phyloP scores from a whole-genome alignment of 768 basidiomycete species.

The Amyloporia xantha region DNA sequence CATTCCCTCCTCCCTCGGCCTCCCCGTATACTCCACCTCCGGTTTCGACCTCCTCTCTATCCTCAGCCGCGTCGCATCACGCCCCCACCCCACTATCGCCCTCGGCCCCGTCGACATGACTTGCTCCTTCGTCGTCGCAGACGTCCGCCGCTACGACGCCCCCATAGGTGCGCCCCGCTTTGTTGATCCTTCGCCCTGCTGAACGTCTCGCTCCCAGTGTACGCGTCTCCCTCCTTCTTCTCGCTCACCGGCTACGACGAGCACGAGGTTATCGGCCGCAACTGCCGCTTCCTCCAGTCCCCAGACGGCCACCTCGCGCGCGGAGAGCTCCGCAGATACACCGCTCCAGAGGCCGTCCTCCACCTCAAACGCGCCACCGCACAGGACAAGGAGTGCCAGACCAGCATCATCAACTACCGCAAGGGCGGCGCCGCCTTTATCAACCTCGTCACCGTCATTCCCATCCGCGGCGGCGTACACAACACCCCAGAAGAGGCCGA shows the following conservation, averaged over 20 bases:
- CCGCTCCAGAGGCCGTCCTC: conserved; percentile 59
- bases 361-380: conserved; percentile 59
- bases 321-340: conserved; percentile 51
- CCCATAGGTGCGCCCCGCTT: conserved; percentile 52
- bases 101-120: conserved; percentile 91
- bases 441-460: conserved; percentile 90
- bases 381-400: conserved; percentile 84
- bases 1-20: conserved; percentile 22
- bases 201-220: conserved; percentile 36
- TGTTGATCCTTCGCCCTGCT: not conserved
- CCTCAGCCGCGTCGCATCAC: conserved; percentile 66
- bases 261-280: conserved; percentile 75
- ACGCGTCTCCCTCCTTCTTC: conserved; percentile 82
- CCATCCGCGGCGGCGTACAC: conserved; percentile 55
- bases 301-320: conserved; percentile 53
- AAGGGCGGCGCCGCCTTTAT: conserved; percentile 82
- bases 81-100: conserved; percentile 65
- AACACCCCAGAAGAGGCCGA: conserved; percentile 46
- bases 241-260: conserved; percentile 69
- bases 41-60: conserved; percentile 89
- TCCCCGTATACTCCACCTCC: conserved; percentile 79
- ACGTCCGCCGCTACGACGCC: conserved; percentile 70
- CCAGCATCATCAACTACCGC: conserved; percentile 79
- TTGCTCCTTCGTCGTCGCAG: conserved; percentile 88
- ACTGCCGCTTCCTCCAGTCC: conserved; percentile 87